phyloP scores from a whole-genome alignment of 306 rosid genomes.

The Macrotyloma uniflorum region DNA sequence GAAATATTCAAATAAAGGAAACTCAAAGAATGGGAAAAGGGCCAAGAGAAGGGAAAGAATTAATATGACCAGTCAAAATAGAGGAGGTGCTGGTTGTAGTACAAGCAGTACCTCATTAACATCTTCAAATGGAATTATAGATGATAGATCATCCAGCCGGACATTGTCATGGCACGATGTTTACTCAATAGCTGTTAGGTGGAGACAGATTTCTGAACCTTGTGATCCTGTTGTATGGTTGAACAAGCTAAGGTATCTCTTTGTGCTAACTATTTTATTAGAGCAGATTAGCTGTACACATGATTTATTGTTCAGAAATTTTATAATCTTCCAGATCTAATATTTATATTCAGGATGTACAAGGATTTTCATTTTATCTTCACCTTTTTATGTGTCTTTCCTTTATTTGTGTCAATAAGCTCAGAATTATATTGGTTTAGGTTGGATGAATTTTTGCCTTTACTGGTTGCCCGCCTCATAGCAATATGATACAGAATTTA shows the following conservation, averaged over 20 bases:
- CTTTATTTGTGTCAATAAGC: conserved; percentile 8
- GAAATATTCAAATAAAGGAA: conserved; percentile 73
- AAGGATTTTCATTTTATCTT: conserved; percentile 27
- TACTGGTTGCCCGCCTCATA: conserved; percentile 9
- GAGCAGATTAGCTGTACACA: background rate
- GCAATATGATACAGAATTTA: background rate
- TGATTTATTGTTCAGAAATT: conserved; percentile 23
- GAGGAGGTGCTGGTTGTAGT: conserved; percentile 99
- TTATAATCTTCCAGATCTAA: background rate
- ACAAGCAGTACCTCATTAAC: conserved; percentile 71
- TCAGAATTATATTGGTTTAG: background rate
- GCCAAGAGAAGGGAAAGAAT: conserved; percentile 84
- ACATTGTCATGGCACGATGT: conserved; percentile 78
- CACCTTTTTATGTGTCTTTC: background rate
- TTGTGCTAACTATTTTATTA: conserved; percentile 23
- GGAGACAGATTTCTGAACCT: conserved; percentile 96
- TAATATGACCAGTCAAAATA: conserved; percentile 75
- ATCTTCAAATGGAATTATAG: conserved; percentile 55
- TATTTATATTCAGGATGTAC: background rate
- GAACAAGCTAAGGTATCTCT: conserved; percentile 83
- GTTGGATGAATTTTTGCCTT: background rate
- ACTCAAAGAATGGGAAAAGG: conserved; percentile 75
- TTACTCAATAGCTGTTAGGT: conserved; percentile 82
- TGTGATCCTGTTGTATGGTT: conserved; percentile 96
- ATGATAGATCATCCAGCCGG: conserved; percentile 69